Conservation (phyloP, 192 early-diverging fungal species). For the Spizellomyces punctatus region DNA sequence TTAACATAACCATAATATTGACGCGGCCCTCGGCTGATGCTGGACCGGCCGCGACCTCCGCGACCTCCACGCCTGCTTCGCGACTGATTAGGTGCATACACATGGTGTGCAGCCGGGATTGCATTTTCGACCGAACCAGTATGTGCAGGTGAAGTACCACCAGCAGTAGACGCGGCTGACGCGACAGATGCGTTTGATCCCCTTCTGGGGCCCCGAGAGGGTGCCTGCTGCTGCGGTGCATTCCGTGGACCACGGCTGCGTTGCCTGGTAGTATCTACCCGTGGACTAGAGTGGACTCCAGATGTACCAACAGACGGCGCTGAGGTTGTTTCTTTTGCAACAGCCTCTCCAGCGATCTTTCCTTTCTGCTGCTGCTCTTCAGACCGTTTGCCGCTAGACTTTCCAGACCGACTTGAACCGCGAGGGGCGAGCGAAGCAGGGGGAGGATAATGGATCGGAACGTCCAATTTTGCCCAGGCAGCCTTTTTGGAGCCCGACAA, state of each 20-base stretch:
- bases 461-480: slow-evolving; percentile 48
- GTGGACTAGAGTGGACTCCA: not conserved
- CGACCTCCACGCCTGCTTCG: slow-evolving; percentile 26
- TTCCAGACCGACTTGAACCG: not conserved
- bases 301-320: not conserved
- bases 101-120: not conserved
- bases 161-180: slow-evolving; percentile 10
- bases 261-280: too few species aligned
- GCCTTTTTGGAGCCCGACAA: slow-evolving; percentile 22
- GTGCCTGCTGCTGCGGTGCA: not conserved
- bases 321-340: not conserved
- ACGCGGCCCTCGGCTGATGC: slow-evolving; percentile 13
- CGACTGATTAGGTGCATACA: slow-evolving; percentile 3
- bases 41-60: slow-evolving; percentile 15
- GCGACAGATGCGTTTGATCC: slow-evolving; percentile 24
- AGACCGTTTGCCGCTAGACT: slow-evolving; percentile 4
- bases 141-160: not conserved
- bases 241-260: not conserved
- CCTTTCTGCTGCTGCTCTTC: not conserved
- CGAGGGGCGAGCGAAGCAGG: slow-evolving; percentile 27
- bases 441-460: slow-evolving; percentile 43
- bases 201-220: slow-evolving; percentile 9
- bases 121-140: not conserved
- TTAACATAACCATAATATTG: slow-evolving; percentile 4
- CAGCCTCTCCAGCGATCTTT: not conserved